These are phyloP conservation scores for Oryza glumipatula DNA, from an alignment of 176 grass and related monocot genomes.

Conservation along the genomic window DNA sequence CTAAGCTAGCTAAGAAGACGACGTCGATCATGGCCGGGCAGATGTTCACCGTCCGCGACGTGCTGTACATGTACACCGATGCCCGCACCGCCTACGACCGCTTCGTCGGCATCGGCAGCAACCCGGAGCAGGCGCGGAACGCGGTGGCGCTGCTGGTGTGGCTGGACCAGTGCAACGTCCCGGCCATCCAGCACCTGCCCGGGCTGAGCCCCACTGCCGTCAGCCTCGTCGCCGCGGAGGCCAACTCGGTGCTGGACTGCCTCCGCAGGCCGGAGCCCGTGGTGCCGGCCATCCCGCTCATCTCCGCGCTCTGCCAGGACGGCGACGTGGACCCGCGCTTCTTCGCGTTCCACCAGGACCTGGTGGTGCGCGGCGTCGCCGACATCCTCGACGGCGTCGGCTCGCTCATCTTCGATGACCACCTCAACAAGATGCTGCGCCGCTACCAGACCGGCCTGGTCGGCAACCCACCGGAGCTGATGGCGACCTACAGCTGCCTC, in stretches of 20 bases:
- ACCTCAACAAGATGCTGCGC: conserved; percentile 16
- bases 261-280: conserved; percentile 19
- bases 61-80: conserved; percentile 42
- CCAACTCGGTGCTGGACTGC: conserved; percentile 46
- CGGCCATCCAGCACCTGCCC: conserved; percentile 1
- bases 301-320: conserved; percentile 23
- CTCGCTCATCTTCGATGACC: conserved; percentile 57
- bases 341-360: conserved; percentile 57
- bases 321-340: conserved; percentile 39
- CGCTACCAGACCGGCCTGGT: conserved; percentile 19
- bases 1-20: not conserved
- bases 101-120: conserved; percentile 13
- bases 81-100: conserved; percentile 49
- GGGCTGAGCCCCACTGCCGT: not conserved
- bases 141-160: conserved; percentile 56
- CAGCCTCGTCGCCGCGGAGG: conserved; percentile 30
- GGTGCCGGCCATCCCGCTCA: conserved; percentile 40
- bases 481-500: not conserved
- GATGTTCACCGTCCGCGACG: conserved; percentile 42
- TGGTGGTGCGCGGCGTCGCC: conserved; percentile 35
- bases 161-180: conserved; percentile 42
- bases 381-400: conserved; percentile 48
- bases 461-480: conserved; percentile 13
- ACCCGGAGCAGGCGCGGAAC: conserved; percentile 47
- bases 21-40: conserved; percentile 15